Evolutionary conservation across 495 filamentous ascomycete genomes (phyloP).

Genomic region (Podospora pseudocomata): DNA sequence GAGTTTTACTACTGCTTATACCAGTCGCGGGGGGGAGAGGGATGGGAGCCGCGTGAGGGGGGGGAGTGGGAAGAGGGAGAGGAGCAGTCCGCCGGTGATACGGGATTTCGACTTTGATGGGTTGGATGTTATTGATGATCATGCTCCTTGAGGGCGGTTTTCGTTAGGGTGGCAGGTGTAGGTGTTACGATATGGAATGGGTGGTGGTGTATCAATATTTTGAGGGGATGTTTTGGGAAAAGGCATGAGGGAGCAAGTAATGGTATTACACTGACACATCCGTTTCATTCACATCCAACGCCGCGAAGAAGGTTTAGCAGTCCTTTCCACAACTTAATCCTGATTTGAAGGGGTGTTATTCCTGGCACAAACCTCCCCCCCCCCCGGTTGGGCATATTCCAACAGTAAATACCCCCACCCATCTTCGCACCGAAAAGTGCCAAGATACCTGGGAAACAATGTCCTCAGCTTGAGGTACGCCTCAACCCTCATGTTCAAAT

Average conservation of each 20-base stretch:
- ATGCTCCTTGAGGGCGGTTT: constrained; percentile 1
- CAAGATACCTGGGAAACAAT: no score
- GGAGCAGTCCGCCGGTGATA: constrained; percentile 38
- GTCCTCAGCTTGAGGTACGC: no score
- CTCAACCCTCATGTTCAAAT: no score
- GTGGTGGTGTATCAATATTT: background rate
- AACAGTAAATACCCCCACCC: no score
- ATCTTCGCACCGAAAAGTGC: no score
- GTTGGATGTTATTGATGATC: constrained; percentile 34
- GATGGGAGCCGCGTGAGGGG: constrained; percentile 13
- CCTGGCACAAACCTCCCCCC: no score
- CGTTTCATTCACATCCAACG: background rate
- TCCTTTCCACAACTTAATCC: background rate
- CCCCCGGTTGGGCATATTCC: no score
- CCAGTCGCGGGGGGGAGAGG: constrained; percentile 14
- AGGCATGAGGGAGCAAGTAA: background rate
- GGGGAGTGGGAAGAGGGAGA: constrained; percentile 20
- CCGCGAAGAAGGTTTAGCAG: no score
- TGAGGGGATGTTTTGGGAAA: background rate
- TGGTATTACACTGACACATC: background rate
- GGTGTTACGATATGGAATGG: background rate
- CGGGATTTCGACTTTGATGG: constrained; percentile 48
- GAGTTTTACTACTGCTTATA: constrained; percentile 29
- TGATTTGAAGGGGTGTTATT: no score
- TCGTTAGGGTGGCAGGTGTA: background rate